Evolutionary conservation across 2,329 filamentous ascomycete species (phyloP).

Genomic region (Aspergillus novoparasiticus): DNA sequence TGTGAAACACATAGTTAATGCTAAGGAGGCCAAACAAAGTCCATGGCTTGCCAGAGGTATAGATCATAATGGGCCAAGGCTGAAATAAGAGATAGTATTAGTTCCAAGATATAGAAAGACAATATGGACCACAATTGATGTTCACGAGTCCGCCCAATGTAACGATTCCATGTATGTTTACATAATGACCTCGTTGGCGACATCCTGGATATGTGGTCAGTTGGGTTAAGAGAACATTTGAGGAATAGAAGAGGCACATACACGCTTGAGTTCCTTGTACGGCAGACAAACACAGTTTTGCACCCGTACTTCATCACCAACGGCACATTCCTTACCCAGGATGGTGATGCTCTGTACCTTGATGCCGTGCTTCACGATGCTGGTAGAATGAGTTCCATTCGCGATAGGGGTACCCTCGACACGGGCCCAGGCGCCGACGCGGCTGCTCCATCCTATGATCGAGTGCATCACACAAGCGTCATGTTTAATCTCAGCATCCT

Average conservation of each 20-base stretch:
- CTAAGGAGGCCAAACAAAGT: not conserved
- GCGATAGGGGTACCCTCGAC: conserved; percentile 94
- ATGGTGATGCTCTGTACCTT: conserved; percentile 99
- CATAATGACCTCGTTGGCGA: conserved; percentile 77
- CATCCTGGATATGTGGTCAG: conserved; percentile 32
- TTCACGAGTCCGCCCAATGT: not conserved
- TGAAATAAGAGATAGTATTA: not conserved
- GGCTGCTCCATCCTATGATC: conserved; percentile 96
- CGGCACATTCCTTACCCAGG: conserved; percentile 90
- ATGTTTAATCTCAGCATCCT: conserved; percentile 94
- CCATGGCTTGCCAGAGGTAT: not conserved
- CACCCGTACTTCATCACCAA: conserved; percentile 91
- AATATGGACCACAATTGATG: not conserved
- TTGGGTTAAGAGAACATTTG: not conserved
- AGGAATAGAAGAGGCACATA: conserved; percentile 50
- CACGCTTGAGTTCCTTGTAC: conserved; percentile 96
- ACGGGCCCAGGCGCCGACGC: conserved; percentile 95
- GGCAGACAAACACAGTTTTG: conserved; percentile 98
- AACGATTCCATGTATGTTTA: conserved; percentile 49
- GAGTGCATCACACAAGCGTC: conserved; percentile 94
- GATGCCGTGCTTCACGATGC: conserved; percentile 94
- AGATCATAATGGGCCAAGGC: not conserved
- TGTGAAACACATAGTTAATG: not conserved
- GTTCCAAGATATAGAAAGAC: not conserved
- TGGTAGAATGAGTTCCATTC: conserved; percentile 84